Base-by-base conservation (phyloP, 139 green algal species). In the Tetraselmis striata region DNA sequence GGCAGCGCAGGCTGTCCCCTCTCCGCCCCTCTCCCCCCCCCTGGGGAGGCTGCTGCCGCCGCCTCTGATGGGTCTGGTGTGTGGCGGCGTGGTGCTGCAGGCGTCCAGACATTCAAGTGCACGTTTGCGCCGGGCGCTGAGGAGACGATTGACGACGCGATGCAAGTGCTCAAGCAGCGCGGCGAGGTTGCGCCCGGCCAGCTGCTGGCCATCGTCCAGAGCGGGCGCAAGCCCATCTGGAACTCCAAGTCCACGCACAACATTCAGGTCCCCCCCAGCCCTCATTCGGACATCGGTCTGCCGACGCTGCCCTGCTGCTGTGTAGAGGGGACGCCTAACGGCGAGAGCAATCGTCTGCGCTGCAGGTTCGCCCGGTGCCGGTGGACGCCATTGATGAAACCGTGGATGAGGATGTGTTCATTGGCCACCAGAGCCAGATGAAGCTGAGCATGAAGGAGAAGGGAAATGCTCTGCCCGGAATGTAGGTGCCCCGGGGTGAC, bases 121-220 rank as follows among this genome's bases (percentile, higher is more conserved):
- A 59, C n/a, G 24, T 81, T 84, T 32, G 31, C 5, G 2, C 2
- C 30, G 25, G 81, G 45, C 32, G 74, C 67, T 27, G 81, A 84
- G 74, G 74, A 81, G 75, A 81, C 74, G 25, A 79, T 84, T 67
- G 32, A 80, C 59, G n/a, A 67, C 18, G 93, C 90, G 0, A 84
- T 96, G 27, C 18, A 78, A 2, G 82, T 91, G 85, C 83, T 97
- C 45, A 91, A 94, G 88, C 27, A 81, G 23, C 81, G 88, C 0
- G 90, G 90, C 0, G 85, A 89, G 78, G 84, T 98, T 67, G 59
- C 74, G 31, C 81, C 84, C n/a, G 90, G 89, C 11, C 87, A 96
- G 85, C 82, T 92, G 79, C 85, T 98, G 29, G 90, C 92, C 23
- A 87, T 98, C 26, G 94, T 98, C 79, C 91, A 96, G 84, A 95